Conservation (phyloP, 257 asterid species). For the Pogostemon cablin region DNA sequence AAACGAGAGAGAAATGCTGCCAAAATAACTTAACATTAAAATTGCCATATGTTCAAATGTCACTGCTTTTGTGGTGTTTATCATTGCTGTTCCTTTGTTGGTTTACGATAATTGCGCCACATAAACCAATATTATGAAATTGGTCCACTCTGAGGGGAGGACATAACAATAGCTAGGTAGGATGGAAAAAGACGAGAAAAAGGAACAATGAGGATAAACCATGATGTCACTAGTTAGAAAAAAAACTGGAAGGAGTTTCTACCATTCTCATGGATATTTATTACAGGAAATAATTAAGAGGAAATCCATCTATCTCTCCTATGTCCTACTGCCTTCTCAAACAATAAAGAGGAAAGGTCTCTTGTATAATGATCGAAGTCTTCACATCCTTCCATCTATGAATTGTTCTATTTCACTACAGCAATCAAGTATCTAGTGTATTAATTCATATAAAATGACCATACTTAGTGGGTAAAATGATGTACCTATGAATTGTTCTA, state of each 20-base stretch:
- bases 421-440: too few species aligned
- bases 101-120: too few species aligned
- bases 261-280: neutral
- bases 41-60: neutral
- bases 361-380: neutral
- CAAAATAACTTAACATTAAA: slow-evolving; percentile 10
- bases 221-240: neutral
- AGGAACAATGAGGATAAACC: neutral
- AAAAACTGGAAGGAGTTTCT: neutral
- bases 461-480: neutral
- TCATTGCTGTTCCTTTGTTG: neutral
- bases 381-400: neutral
- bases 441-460: too few species aligned
- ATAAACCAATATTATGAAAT: too few species aligned
- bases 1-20: neutral
- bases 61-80: neutral
- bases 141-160: neutral
- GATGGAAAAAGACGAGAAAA: neutral
- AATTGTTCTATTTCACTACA: too few species aligned
- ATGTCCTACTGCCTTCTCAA: slow-evolving; percentile 13
- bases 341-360: neutral
- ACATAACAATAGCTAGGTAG: neutral
- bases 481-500: slow-evolving; percentile 4
- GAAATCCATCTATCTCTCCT: neutral
- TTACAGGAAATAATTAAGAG: slow-evolving; percentile 4